Conservation (phyloP, 805 yeast genomes). For the Myxozyma geophila region DNA sequence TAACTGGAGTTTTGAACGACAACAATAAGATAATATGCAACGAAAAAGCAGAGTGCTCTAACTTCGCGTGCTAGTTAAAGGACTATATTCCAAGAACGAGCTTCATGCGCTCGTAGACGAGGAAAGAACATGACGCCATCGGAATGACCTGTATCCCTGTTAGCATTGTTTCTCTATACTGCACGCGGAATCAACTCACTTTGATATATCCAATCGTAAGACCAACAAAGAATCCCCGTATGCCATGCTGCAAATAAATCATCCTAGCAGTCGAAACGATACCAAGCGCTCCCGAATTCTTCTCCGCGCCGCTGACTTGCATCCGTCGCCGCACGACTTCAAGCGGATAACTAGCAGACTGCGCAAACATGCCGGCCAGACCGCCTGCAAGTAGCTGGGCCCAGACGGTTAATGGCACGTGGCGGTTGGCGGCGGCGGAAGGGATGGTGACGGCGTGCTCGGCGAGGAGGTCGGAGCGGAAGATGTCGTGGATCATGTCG, state of each 20-base stretch:
- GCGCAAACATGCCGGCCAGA: constrained; percentile 91
- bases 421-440: constrained; percentile 34
- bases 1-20: neutral
- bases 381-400: constrained; percentile 96
- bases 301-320: constrained; percentile 84
- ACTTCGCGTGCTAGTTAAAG: neutral
- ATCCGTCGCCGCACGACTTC: constrained; percentile 92
- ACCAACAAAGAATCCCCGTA: constrained; percentile 91
- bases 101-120: constrained; percentile 89
- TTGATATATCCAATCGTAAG: constrained; percentile 93
- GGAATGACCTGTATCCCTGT: constrained; percentile 55
- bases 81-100: constrained; percentile 62
- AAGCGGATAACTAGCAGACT: constrained; percentile 95
- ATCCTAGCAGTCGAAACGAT: constrained; percentile 59
- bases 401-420: constrained; percentile 80
- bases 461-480: constrained; percentile 64
- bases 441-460: constrained; percentile 48
- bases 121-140: constrained; percentile 96
- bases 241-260: constrained; percentile 74
- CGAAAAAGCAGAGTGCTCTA: neutral
- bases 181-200: constrained; percentile 48
- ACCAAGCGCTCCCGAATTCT: constrained; percentile 35
- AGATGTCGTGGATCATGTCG: constrained; percentile 84
- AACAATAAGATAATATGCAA: neutral
- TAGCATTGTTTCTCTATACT: neutral